Conservation (phyloP, 2,329 filamentous ascomycete genomes). For the Tolypocladium nubicola region DNA sequence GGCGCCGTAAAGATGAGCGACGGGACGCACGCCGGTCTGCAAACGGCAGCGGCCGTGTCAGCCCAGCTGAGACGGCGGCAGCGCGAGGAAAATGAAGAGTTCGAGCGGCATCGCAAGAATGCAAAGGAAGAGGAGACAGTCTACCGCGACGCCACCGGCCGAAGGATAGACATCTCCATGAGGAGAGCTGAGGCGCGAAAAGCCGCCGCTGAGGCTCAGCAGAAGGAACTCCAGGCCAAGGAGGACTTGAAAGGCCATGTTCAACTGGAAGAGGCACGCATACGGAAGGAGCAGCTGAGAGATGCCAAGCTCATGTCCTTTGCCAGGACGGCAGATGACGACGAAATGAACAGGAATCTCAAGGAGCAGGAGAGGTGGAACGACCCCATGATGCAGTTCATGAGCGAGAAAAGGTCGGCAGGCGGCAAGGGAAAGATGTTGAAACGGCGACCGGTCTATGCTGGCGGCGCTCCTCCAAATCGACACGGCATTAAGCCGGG, state of each 20-base stretch:
- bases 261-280: conserved; percentile 58
- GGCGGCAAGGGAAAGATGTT: conserved; percentile 19
- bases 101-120: conserved; percentile 31
- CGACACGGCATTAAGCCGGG: conserved; percentile 88
- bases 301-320: conserved; percentile 78
- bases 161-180: conserved; percentile 89
- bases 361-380: conserved; percentile 76
- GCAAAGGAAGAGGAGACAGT: conserved; percentile 65
- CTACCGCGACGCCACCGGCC: conserved; percentile 87
- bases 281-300: conserved; percentile 55
- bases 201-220: conserved; percentile 53
- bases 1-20: conserved; percentile 66
- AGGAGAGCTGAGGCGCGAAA: conserved; percentile 77
- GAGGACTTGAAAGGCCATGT: conserved; percentile 76
- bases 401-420: conserved; percentile 38
- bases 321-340: conserved; percentile 74
- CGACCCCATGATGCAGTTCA: conserved; percentile 79
- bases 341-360: conserved; percentile 73
- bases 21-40: conserved; percentile 77
- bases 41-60: conserved; percentile 70
- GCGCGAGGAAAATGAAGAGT: conserved; percentile 48
- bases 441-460: conserved; percentile 56
- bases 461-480: conserved; percentile 76
- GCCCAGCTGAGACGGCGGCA: conserved; percentile 57
- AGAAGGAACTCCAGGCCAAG: conserved; percentile 56